Evolutionary conservation across 192 early-diverging fungal species (phyloP).

Genomic region (Phycomyces blakesleeanus): DNA sequence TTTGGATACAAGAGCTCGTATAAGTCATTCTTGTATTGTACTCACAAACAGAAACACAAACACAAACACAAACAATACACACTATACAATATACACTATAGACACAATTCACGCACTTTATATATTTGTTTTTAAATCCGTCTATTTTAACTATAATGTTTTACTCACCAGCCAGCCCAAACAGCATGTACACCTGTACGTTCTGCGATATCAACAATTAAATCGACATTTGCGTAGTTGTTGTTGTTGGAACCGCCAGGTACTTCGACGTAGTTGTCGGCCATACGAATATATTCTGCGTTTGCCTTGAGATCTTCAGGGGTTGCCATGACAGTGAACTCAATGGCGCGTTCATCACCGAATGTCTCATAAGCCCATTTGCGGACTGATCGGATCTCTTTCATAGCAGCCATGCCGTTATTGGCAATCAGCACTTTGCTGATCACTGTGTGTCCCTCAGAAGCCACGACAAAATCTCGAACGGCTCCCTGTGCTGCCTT

Average conservation of each 20-base stretch:
- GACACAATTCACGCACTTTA: no score
- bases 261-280: slow-evolving; percentile 97
- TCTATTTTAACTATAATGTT: not conserved
- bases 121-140: no score
- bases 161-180: slow-evolving; percentile 88
- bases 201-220: slow-evolving; percentile 98
- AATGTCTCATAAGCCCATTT: slow-evolving; percentile 99
- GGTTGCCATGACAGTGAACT: slow-evolving; percentile 97
- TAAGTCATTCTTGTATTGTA: no score
- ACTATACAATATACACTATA: no score
- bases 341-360: slow-evolving; percentile 92
- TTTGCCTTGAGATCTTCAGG: slow-evolving; percentile 96
- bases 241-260: slow-evolving; percentile 97
- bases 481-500: slow-evolving; percentile 61
- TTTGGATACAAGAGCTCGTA: no score
- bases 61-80: slow-evolving; percentile 3
- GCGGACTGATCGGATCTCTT: slow-evolving; percentile 96
- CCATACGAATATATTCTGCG: slow-evolving; percentile 99
- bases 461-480: slow-evolving; percentile 71
- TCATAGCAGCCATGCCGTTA: slow-evolving; percentile 99
- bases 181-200: slow-evolving; percentile 92
- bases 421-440: slow-evolving; percentile 96
- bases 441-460: slow-evolving; percentile 84
- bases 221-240: slow-evolving; percentile 98
- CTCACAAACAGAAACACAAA: no score